A percentile compares a stretch with the other conserved stretches of the same genome.
Conservation (phyloP, 2,329 filamentous ascomycete genomes). For the Trichophyton schoenleinii region DNA sequence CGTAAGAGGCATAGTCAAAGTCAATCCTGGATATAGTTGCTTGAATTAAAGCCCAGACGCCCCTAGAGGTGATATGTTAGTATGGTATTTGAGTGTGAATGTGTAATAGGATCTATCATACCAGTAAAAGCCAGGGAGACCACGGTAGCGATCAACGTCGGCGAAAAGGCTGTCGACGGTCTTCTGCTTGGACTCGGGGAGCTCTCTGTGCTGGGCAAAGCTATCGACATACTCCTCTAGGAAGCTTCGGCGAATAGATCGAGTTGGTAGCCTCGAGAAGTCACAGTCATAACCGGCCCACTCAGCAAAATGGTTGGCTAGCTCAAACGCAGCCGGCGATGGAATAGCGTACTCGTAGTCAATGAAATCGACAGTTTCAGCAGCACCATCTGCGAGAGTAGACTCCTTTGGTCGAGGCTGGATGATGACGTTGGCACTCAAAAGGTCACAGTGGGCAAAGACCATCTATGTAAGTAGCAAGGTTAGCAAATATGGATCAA, state of each 20-base stretch:
- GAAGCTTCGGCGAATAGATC: conserved; percentile 64
- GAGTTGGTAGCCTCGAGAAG: conserved; percentile 67
- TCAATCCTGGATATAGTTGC: conserved; percentile 88
- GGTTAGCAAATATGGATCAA: conserved; percentile 4
- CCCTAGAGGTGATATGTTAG: conserved; percentile 43
- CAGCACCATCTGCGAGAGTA: conserved; percentile 22
- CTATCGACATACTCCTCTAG: conserved; percentile 68
- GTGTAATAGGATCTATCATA: conserved; percentile 15
- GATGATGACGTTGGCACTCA: conserved; percentile 94
- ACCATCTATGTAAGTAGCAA: conserved; percentile 49
- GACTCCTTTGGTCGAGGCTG: conserved; percentile 30
- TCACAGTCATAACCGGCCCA: conserved; percentile 98
- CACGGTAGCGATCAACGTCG: conserved; percentile 79
- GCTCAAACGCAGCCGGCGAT: conserved; percentile 86
- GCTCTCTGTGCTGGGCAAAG: conserved; percentile 47
- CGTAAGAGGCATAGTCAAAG: conserved; percentile 90
- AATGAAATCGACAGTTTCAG: conserved; percentile 62
- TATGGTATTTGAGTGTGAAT: background rate
- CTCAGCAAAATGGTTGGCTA: conserved; percentile 96
- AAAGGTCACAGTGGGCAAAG: conserved; percentile 87
- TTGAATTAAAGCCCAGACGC: conserved; percentile 92
- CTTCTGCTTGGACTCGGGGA: conserved; percentile 39
- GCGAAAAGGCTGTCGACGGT: conserved; percentile 58
- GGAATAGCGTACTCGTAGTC: conserved; percentile 98
- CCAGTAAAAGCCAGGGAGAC: conserved; percentile 76